Evolutionary conservation across 768 basidiomycete genomes (phyloP), one percentile per base, ranked within the genome.

Genomic region (Mycena metata): DNA sequence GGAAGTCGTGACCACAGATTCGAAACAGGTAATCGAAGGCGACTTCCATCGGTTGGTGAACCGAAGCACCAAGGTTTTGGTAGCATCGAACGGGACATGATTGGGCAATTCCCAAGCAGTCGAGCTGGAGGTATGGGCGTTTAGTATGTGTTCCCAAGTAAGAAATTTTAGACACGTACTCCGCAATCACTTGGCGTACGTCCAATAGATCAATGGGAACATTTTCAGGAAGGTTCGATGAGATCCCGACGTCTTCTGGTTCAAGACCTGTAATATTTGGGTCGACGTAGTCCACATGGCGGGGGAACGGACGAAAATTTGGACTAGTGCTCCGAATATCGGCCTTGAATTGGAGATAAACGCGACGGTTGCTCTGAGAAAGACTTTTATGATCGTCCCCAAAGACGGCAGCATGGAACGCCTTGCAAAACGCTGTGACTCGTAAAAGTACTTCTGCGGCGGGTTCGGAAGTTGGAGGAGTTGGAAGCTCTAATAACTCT

Each of bases 341-440:
- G 5, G 50, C 55, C 67, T 79, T 79, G 66, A 86, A 82, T 1
- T 42, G 60, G 0, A 47, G 51, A 62, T 84, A 86, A 1, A 74
- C 66, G 0, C 66, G 73, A 21, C 78, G 77, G 41, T 81, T 82
- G 2, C 64, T 64, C 58, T 82, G 85, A 0, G 79, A 80, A 21
- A 86, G 77, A 1, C 10, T 54, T 72, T 84, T 83, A 64, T 80
- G 71, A 5, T 74, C 69, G 6, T 67, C 60, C 1, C 83, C 86
- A 6, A 75, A 70, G 23, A 84, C 80, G 1, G 67, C 68, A 3
- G 72, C 69, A 11, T 72, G 76, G 49, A 85, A 78, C 3, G 77
- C 82, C 21, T 76, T 72, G 61, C 83, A 87, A 65, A 91, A 90
- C 0, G 71, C 72, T 0, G 77, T 83, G 45, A 89, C 77, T 11